A percentile compares a stretch with the other conserved stretches of the same genome.
phyloP scores from a whole-genome alignment of 495 filamentous ascomycete species.

The Penicillium odoratum region DNA sequence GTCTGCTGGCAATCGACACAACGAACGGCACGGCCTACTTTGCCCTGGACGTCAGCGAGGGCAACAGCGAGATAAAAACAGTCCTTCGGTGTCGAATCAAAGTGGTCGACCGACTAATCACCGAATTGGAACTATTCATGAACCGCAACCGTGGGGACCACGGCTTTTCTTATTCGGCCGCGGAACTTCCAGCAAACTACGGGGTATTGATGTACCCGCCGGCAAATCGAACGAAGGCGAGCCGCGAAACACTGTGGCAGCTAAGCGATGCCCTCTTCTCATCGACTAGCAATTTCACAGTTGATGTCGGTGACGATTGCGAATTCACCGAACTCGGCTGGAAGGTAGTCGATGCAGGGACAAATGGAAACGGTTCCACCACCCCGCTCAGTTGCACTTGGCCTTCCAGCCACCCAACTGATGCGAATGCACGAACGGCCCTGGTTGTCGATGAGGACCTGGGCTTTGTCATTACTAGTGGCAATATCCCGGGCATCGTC shows the following conservation, averaged over 20 bases:
- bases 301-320: conserved; percentile 5
- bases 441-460: conserved; percentile 14
- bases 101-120: conserved; percentile 6
- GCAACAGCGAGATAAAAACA: background rate
- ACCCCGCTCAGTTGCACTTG: conserved; percentile 10
- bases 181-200: conserved; percentile 10
- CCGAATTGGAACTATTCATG: conserved; percentile 13
- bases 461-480: conserved; percentile 12
- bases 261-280: background rate
- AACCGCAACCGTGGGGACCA: conserved; percentile 15
- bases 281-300: background rate
- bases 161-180: conserved; percentile 12
- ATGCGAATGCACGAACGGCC: conserved; percentile 2
- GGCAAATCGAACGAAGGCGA: conserved; percentile 5
- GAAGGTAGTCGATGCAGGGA: conserved; percentile 12
- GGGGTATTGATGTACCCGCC: conserved; percentile 6
- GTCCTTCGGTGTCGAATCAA: conserved; percentile 8
- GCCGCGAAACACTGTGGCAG: background rate
- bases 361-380: conserved; percentile 4
- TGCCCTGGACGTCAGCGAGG: conserved; percentile 9
- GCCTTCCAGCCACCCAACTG: conserved; percentile 7
- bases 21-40: conserved; percentile 12
- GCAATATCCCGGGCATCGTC: conserved; percentile 8
- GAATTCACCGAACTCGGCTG: conserved; percentile 12
- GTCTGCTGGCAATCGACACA: conserved; percentile 16